Conservation (phyloP, 2,329 filamentous ascomycete genomes). For the Arthrobotrys pseudoclavata region DNA sequence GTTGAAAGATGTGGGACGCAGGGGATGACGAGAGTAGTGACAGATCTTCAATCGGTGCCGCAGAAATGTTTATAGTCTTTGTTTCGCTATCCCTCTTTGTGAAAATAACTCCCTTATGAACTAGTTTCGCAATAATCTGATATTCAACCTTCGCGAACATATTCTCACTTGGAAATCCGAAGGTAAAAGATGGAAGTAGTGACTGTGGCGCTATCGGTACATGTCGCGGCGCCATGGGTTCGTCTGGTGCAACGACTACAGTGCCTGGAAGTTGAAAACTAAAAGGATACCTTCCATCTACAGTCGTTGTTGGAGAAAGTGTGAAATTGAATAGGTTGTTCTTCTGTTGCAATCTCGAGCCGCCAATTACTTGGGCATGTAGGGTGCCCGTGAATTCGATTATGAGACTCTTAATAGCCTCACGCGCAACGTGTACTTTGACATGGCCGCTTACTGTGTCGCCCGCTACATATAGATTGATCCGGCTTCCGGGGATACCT, state of each 20-base stretch:
- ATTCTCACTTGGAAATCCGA: slow-evolving; percentile 8
- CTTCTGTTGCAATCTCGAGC: slow-evolving; percentile 28
- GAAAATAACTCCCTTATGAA: slow-evolving; percentile 57
- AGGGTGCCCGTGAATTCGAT: slow-evolving; percentile 48
- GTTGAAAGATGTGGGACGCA: slow-evolving; percentile 35
- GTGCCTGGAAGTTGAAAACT: slow-evolving; percentile 43
- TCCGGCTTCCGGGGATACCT: slow-evolving; percentile 43
- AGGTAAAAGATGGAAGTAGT: slow-evolving; percentile 45
- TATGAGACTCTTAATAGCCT: slow-evolving; percentile 38
- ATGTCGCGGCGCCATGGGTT: slow-evolving; percentile 46
- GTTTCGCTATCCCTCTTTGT: slow-evolving; percentile 46
- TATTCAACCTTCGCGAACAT: slow-evolving; percentile 46
- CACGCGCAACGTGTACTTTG: slow-evolving; percentile 25
- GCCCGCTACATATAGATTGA: slow-evolving; percentile 44
- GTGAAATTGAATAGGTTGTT: slow-evolving; percentile 49
- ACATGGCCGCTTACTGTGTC: slow-evolving; percentile 55
- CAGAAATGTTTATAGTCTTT: slow-evolving; percentile 45
- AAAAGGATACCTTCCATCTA: slow-evolving; percentile 34
- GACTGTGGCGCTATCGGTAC: slow-evolving; percentile 52
- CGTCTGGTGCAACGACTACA: slow-evolving; percentile 42
- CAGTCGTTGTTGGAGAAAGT: slow-evolving; percentile 15
- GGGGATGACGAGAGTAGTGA: slow-evolving; percentile 25
- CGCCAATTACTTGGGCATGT: slow-evolving; percentile 14
- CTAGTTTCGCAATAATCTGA: slow-evolving; percentile 30
- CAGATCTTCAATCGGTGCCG: slow-evolving; percentile 24